These are phyloP conservation scores for Backusella liffmaniae DNA, from an alignment of 192 early-diverging fungal species.

Conservation along the genomic window DNA sequence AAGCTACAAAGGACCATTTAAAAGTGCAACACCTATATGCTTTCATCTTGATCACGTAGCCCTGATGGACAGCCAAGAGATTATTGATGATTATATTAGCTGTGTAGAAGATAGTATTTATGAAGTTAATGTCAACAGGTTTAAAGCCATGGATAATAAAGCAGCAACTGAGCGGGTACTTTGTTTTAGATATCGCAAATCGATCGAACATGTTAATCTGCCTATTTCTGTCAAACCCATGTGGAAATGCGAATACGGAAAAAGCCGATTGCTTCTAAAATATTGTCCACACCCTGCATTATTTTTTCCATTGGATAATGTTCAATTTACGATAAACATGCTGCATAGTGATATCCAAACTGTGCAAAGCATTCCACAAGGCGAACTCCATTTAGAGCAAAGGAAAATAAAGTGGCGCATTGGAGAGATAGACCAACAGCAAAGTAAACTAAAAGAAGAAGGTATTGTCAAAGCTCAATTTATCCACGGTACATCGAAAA, in stretches of 20 bases:
- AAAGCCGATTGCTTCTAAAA: background rate
- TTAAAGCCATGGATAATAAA: background rate
- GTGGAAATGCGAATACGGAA: background rate
- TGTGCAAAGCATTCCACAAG: background rate
- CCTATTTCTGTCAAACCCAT: background rate
- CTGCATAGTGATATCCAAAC: background rate
- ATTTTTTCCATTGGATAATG: background rate
- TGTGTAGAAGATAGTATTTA: background rate
- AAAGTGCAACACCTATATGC: background rate
- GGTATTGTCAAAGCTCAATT: background rate
- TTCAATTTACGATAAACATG: background rate
- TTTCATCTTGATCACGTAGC: background rate
- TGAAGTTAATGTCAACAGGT: background rate
- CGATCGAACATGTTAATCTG: background rate
- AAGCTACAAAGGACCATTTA: background rate
- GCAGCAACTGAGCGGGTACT: background rate
- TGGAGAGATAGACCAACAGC: background rate
- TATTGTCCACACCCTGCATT: background rate
- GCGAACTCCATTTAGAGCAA: background rate
- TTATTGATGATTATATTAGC: background rate
- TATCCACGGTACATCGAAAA: background rate
- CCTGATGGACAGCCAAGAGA: background rate
- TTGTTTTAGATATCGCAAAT: background rate
- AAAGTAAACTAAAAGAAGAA: background rate
- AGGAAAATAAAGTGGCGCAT: background rate